Evolutionary conservation across 257 asterid genomes (phyloP).

Genomic region (Solanum peruvianum): DNA sequence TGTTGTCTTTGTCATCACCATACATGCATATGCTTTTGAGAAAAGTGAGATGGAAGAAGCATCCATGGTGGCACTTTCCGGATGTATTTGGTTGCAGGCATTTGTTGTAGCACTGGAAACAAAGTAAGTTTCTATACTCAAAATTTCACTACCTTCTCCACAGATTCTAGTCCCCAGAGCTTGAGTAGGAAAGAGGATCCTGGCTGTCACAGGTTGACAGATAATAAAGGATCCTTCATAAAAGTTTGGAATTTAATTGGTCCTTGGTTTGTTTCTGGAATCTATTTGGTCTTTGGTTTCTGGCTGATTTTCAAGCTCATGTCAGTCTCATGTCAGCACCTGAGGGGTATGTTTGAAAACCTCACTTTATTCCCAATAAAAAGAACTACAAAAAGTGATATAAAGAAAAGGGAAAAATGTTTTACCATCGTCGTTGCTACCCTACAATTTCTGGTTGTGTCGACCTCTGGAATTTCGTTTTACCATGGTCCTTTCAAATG

Average conservation of each 20-base stretch:
- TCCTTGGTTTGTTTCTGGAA: neutral
- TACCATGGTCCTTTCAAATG: neutral
- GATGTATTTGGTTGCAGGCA: conserved; percentile 99
- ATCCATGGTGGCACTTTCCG: conserved; percentile 94
- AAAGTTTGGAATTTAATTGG: neutral
- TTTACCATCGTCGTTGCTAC: neutral
- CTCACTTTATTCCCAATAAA: neutral
- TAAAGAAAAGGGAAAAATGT: neutral
- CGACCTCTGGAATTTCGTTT: neutral
- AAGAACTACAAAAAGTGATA: neutral
- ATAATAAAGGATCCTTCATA: neutral
- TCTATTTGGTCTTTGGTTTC: neutral
- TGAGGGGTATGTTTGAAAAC: neutral
- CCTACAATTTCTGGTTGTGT: neutral
- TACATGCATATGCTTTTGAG: conserved; percentile 79
- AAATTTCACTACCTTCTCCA: neutral
- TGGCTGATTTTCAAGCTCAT: neutral
- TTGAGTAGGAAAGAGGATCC: neutral
- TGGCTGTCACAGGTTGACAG: neutral
- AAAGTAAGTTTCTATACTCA: conserved; percentile 43
- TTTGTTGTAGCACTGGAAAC: conserved; percentile 92
- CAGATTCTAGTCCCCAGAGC: neutral
- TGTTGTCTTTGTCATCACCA: conserved; percentile 80
- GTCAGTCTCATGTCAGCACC: neutral
- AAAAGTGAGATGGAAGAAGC: conserved; percentile 98